Conservation (phyloP, 768 basidiomycete species). For the Asterophora lycoperdoides region DNA sequence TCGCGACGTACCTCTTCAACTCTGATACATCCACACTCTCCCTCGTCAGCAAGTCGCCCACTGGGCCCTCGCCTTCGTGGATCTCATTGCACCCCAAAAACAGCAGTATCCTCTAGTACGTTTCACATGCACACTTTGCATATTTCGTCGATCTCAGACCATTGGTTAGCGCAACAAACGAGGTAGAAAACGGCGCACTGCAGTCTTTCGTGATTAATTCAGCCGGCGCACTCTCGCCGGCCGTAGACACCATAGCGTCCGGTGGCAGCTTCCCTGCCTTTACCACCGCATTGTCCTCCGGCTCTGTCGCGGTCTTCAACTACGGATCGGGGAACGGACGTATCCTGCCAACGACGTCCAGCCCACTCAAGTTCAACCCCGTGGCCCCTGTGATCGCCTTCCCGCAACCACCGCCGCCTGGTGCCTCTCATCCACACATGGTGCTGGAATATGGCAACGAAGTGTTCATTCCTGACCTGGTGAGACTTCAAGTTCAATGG, state of each 20-base stretch:
- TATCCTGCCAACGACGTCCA: conserved; percentile 44
- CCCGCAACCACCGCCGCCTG: conserved; percentile 36
- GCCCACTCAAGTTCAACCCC: conserved; percentile 30
- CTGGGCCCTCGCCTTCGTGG: conserved; percentile 57
- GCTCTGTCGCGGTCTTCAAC: conserved; percentile 58
- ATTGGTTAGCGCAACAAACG: conserved; percentile 54
- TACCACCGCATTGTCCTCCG: conserved; percentile 45
- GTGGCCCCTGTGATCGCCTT: conserved; percentile 47
- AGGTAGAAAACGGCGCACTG: conserved; percentile 42
- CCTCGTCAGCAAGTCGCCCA: conserved; percentile 43
- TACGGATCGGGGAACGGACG: conserved; percentile 53
- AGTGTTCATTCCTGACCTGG: conserved; percentile 58
- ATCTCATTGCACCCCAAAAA: conserved; percentile 54
- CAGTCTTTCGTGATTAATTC: conserved; percentile 53
- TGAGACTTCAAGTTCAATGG: conserved; percentile 19
- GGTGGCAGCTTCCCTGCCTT: conserved; percentile 52
- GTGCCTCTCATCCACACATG: conserved; percentile 60
- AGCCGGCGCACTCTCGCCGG: conserved; percentile 40
- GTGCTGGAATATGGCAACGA: conserved; percentile 47
- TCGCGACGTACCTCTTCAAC: conserved; percentile 63
- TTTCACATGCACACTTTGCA: neutral
- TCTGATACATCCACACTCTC: conserved; percentile 43
- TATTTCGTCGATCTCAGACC: neutral
- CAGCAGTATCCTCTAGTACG: conserved; percentile 55
- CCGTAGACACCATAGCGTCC: conserved; percentile 43